These are phyloP conservation scores for Phaeotremella skinneri DNA, from an alignment of 768 basidiomycete genomes.

Conservation along the genomic window DNA sequence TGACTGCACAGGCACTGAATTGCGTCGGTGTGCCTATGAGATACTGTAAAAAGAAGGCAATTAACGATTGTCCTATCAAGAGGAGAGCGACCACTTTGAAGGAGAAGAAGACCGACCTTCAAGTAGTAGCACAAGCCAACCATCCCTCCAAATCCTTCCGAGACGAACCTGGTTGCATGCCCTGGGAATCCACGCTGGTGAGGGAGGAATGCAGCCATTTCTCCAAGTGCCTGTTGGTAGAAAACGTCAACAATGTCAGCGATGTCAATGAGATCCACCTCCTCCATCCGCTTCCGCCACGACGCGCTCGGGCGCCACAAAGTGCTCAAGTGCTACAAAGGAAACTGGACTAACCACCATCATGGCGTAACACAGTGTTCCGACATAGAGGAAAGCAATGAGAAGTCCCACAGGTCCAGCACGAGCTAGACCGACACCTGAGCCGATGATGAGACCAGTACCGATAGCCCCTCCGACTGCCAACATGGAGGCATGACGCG, in stretches of 20 bases:
- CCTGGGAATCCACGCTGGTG: conserved; percentile 15
- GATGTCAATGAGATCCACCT: no score
- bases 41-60: conserved; percentile 3
- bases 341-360: conserved; percentile 11
- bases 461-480: conserved; percentile 27
- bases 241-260: no score
- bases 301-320: no score
- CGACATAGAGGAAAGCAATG: conserved; percentile 16
- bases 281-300: no score
- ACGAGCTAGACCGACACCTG: conserved; percentile 21
- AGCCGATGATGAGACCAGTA: conserved; percentile 34
- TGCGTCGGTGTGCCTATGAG: conserved; percentile 14
- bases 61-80: background rate
- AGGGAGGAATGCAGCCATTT: conserved; percentile 12
- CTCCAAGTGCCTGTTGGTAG: conserved; percentile 11
- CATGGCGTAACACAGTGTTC: conserved; percentile 25
- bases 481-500: conserved; percentile 10
- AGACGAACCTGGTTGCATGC: conserved; percentile 13
- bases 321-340: background rate
- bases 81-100: no score
- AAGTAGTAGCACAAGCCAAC: conserved; percentile 8
- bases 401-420: conserved; percentile 31
- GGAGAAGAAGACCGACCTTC: conserved; percentile 2
- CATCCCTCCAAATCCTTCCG: conserved; percentile 16
- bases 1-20: conserved; percentile 20